Base-by-base conservation (phyloP, 805 yeast genomes). In the Yamadazyma akitaensis region DNA sequence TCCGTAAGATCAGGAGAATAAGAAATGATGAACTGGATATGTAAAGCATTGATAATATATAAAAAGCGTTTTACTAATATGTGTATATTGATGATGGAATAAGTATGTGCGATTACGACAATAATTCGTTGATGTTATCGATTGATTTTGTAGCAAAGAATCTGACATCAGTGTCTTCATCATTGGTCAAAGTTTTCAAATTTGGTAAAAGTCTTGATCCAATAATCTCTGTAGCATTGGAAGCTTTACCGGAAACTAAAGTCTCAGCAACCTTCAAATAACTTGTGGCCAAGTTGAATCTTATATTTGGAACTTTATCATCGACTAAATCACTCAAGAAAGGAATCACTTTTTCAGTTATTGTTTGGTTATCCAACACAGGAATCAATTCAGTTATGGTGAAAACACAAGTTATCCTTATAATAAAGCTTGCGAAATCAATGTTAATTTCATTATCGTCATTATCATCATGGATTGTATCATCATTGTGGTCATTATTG, bases 281-380 rank as follows among this genome's bases (percentile, higher is more conserved):
- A 13, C 96, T 80, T 66, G 89, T 90, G 24, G 99, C 97, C 51
- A 87, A 90, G 68, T 91, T 94, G 72, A 94, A 94, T 61, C 97
- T 80, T 52, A 94, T 91, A 65, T 94, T 94, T 57, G 99, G 97
- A 47, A 94, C 97, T 7, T 82, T 77, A 68, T 94, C 99, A 33
- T 73, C 74, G 34, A 82, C 75, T 57, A 92, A 74, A 41, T 79
- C 81, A 54, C 81, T 76, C 50, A 94, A 74, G 59, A 88, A 91
- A 19, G 97, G 97, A 57, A 90, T 72, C 38, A 91, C 79, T 54
- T 84, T 83, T 35, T 75, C 73, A 35, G 79, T 72, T 18, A 87
- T 78, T 37, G 83, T 78, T 14, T 67, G 68, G 33, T 73, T 67
- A 50, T 74, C 68, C 24, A 92, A 78, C 31, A 84, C 96, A 6